Evolutionary conservation across 179 eudicot species (phyloP).

Genomic region (Silene noctiflora): DNA sequence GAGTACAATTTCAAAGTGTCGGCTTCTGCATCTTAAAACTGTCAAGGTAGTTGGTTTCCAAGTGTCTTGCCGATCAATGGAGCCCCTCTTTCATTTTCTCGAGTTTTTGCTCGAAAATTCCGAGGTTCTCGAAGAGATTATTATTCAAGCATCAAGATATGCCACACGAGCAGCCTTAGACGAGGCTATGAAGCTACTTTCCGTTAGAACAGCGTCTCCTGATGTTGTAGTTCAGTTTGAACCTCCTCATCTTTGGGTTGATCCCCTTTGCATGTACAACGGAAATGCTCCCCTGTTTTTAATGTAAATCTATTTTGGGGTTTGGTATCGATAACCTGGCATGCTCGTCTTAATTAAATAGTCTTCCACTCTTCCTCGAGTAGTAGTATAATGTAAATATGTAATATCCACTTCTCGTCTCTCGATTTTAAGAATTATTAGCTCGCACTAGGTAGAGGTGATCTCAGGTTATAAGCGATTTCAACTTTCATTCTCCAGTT

Average conservation of each 20-base stretch:
- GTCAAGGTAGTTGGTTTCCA: slow-evolving; percentile 22
- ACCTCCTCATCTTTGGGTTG: slow-evolving; percentile 31
- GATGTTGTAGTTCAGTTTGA: slow-evolving; percentile 27
- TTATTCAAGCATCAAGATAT: slow-evolving; percentile 20
- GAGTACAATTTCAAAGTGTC: slow-evolving; percentile 29
- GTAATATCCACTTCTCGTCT: too few relatives aligned
- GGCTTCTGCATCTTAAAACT: slow-evolving; percentile 27
- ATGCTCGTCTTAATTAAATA: not conserved
- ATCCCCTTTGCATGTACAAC: slow-evolving; percentile 13
- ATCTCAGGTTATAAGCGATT: too few relatives aligned
- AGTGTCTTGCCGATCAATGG: slow-evolving; percentile 21
- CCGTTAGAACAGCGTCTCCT: slow-evolving; percentile 23
- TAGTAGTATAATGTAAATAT: too few relatives aligned
- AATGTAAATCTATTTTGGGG: not conserved
- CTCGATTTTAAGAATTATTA: too few relatives aligned
- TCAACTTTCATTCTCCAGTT: too few relatives aligned
- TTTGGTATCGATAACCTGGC: not conserved
- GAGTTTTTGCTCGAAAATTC: slow-evolving; percentile 25
- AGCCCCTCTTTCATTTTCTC: slow-evolving; percentile 26
- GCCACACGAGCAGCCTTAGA: slow-evolving; percentile 20
- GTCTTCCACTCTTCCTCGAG: not conserved
- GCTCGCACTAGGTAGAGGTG: too few relatives aligned
- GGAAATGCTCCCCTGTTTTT: not conserved
- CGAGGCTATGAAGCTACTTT: slow-evolving; percentile 27
- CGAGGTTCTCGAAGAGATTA: slow-evolving; percentile 21